A percentile compares a stretch with the other conserved stretches of the same genome.
Conservation (phyloP, 208 protist genomes). For the Herpetomonas tarakana region DNA sequence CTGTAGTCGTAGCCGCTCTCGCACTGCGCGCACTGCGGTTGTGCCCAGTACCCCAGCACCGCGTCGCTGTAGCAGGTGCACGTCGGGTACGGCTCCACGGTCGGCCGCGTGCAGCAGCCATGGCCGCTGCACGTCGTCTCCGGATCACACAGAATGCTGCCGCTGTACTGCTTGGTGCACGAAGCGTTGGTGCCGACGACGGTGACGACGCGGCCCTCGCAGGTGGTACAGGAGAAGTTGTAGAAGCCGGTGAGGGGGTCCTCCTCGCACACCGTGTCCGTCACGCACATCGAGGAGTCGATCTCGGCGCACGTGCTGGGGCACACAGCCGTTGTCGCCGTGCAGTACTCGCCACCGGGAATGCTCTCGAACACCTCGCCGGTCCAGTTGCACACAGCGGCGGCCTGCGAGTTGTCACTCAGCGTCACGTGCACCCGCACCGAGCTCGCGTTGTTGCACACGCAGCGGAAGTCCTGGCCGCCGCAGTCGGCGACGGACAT, state of each 20-base stretch:
- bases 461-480: slow-evolving; percentile 24
- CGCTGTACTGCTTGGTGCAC: slow-evolving; percentile 24
- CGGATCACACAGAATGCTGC: slow-evolving; percentile 14
- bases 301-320: slow-evolving; percentile 35
- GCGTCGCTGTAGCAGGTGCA: slow-evolving; percentile 51
- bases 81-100: neutral
- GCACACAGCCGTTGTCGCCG: slow-evolving; percentile 41
- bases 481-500: slow-evolving; percentile 22
- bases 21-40: slow-evolving; percentile 29
- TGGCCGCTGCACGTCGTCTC: slow-evolving; percentile 34
- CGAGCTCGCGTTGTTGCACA: slow-evolving; percentile 28
- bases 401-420: neutral
- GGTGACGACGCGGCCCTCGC: slow-evolving; percentile 42
- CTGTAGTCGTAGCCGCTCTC: slow-evolving; percentile 23
- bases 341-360: slow-evolving; percentile 49
- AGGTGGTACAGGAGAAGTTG: slow-evolving; percentile 53
- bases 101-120: slow-evolving; percentile 49
- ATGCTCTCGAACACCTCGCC: slow-evolving; percentile 30
- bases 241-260: slow-evolving; percentile 11
- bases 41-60: slow-evolving; percentile 39
- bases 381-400: slow-evolving; percentile 41
- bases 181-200: slow-evolving; percentile 19
- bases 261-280: slow-evolving; percentile 10
- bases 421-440: slow-evolving; percentile 1
- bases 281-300: slow-evolving; percentile 1